Conservation (phyloP, 2,329 filamentous ascomycete genomes). For the Fusarium sp. region DNA sequence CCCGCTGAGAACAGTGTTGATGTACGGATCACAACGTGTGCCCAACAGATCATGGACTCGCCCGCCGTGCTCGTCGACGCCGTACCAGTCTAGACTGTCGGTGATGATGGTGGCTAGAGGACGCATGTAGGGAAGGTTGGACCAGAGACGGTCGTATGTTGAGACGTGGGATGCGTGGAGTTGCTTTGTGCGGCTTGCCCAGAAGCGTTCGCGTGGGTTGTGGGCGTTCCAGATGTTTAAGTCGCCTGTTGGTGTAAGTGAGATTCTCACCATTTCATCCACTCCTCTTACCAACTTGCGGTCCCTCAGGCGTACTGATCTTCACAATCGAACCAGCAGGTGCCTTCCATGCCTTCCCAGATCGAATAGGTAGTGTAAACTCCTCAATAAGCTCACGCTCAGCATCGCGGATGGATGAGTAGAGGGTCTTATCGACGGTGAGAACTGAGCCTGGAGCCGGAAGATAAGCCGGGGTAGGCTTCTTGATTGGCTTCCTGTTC, state of each 20-base stretch:
- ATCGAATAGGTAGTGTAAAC: constrained; percentile 77
- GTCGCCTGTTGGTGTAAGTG: constrained; percentile 64
- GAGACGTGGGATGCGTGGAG: constrained; percentile 80
- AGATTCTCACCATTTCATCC: not conserved
- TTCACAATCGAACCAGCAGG: constrained; percentile 75
- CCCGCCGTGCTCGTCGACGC: constrained; percentile 71
- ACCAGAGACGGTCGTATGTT: constrained; percentile 81
- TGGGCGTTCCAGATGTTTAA: constrained; percentile 83
- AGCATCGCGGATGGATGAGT: constrained; percentile 69
- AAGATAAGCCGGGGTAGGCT: constrained; percentile 62
- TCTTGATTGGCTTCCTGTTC: constrained; percentile 58
- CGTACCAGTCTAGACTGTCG: constrained; percentile 74
- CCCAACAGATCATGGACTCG: constrained; percentile 82
- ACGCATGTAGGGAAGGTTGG: constrained; percentile 78
- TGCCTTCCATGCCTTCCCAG: constrained; percentile 78
- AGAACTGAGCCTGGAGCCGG: constrained; percentile 57
- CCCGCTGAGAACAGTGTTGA: constrained; percentile 78
- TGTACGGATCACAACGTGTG: constrained; percentile 86
- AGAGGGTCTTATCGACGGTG: constrained; percentile 59
- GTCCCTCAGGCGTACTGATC: constrained; percentile 79
- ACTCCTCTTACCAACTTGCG: constrained; percentile 82
- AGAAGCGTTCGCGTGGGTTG: constrained; percentile 84
- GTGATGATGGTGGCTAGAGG: constrained; percentile 76
- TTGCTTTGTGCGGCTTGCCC: constrained; percentile 82
- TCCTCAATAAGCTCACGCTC: constrained; percentile 57